Percentiles rank a stretch among this genome's conserved stretches.
Conservation (phyloP, 257 asterid genomes). For the Thymus quinquecostatus region DNA sequence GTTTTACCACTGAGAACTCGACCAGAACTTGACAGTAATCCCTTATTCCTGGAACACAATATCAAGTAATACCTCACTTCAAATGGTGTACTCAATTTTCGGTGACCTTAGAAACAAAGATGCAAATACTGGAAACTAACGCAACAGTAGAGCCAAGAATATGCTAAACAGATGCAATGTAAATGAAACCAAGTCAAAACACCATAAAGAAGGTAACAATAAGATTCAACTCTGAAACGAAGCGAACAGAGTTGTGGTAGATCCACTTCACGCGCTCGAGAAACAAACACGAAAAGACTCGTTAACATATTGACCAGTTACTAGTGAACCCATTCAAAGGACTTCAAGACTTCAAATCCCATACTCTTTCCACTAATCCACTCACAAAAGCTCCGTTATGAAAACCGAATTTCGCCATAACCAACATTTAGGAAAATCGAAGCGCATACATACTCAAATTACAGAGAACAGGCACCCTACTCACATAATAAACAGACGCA, state of each 20-base stretch:
- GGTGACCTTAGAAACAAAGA: background rate
- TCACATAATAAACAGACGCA: background rate
- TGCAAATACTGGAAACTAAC: background rate
- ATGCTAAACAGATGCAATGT: background rate
- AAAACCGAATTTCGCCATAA: background rate
- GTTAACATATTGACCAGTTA: no score
- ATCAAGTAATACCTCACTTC: background rate
- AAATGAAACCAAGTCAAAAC: background rate
- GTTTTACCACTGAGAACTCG: slow-evolving; percentile 40
- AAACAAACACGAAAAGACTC: no score
- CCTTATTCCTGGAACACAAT: slow-evolving; percentile 52
- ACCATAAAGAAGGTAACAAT: no score
- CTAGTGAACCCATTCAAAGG: no score
- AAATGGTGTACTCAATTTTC: slow-evolving; percentile 1
- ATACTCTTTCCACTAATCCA: background rate
- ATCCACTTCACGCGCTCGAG: no score
- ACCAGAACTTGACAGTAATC: slow-evolving; percentile 40
- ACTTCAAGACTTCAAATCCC: no score
- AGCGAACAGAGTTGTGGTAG: no score
- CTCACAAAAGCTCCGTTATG: background rate
- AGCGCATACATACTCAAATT: background rate
- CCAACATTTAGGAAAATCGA: background rate
- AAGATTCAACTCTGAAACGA: no score
- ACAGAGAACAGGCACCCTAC: background rate
- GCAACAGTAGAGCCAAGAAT: slow-evolving; percentile 1